Evolutionary conservation across 768 basidiomycete species (phyloP).

Genomic region (Multifurca ochricompacta): DNA sequence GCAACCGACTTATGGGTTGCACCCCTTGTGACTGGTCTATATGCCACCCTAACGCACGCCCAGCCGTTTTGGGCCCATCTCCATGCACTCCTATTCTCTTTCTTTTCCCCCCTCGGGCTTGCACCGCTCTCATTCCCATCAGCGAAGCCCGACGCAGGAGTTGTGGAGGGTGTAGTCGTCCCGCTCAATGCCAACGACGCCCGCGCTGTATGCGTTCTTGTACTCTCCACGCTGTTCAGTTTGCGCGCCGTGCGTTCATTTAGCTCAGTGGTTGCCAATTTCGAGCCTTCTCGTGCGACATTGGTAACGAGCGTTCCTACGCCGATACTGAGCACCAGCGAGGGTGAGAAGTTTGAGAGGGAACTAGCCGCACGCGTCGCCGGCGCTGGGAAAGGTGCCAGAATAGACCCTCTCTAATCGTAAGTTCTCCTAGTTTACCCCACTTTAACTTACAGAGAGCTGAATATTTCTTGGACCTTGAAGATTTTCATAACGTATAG

Average conservation of each 20-base stretch:
- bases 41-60: constrained; percentile 75
- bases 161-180: not conserved
- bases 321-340: constrained; percentile 1
- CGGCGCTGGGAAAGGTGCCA: constrained; percentile 8
- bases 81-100: constrained; percentile 14
- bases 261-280: not conserved
- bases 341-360: constrained; percentile 6
- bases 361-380: constrained; percentile 15
- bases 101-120: constrained; percentile 17
- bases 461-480: not conserved
- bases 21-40: constrained; percentile 65
- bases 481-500: not conserved
- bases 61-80: constrained; percentile 56
- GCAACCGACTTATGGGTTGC: constrained; percentile 82
- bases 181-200: constrained; percentile 13
- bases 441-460: not conserved
- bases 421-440: not conserved
- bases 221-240: constrained; percentile 12
- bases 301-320: not conserved
- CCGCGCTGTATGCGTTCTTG: constrained; percentile 16
- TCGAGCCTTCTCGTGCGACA: not conserved
- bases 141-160: not conserved
- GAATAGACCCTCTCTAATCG: not conserved
- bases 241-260: constrained; percentile 13
- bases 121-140: not conserved